Percentiles rank a stretch among this genome's conserved stretches.
These are phyloP conservation scores for Clitocybe nebularis DNA, from an alignment of 1,284 basidiomycete species.

Conservation along the genomic window DNA sequence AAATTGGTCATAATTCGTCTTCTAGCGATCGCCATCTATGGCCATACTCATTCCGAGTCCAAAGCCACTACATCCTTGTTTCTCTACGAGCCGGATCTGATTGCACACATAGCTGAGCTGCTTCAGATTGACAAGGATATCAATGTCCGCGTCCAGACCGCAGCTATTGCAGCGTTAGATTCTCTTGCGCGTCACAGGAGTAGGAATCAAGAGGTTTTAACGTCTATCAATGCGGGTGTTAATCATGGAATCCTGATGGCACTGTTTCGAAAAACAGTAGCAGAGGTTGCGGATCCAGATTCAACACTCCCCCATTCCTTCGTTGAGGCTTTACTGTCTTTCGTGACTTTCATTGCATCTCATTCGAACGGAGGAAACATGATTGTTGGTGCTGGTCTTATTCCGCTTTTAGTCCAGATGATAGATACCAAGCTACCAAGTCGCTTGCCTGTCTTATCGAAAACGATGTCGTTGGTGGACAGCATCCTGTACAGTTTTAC, in stretches of 20 bases:
- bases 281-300: conserved; percentile 63
- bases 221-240: conserved; percentile 91
- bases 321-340: conserved; percentile 82
- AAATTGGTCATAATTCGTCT: conserved; percentile 83
- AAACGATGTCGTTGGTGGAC: conserved; percentile 90
- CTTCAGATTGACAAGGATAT: conserved; percentile 75
- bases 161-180: conserved; percentile 86
- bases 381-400: conserved; percentile 95
- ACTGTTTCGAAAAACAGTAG: conserved; percentile 75
- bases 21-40: conserved; percentile 87
- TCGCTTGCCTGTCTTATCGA: conserved; percentile 73
- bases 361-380: conserved; percentile 85
- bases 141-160: conserved; percentile 70
- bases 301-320: conserved; percentile 76
- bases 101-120: conserved; percentile 85
- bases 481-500: conserved; percentile 88
- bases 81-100: conserved; percentile 91
- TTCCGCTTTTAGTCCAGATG: conserved; percentile 86
- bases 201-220: conserved; percentile 84
- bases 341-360: conserved; percentile 85
- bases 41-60: conserved; percentile 78
- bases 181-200: conserved; percentile 83
- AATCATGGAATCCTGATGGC: conserved; percentile 95
- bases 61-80: conserved; percentile 82
- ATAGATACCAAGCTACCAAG: conserved; percentile 73